phyloP scores from a whole-genome alignment of 2,329 filamentous ascomycete species.

The Alternaria arbusti region DNA sequence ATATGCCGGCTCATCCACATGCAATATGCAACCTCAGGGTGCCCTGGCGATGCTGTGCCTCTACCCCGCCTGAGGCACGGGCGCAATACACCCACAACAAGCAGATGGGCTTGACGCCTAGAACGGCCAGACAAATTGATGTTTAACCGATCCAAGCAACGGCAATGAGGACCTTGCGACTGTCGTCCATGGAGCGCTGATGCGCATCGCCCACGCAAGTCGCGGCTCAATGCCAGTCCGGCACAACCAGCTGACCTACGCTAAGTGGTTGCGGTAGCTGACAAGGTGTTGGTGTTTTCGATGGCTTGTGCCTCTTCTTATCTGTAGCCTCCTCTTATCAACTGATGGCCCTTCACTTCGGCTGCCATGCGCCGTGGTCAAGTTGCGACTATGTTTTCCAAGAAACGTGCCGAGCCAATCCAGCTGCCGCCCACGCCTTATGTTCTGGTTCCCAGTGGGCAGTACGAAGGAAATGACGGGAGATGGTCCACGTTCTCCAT shows the following conservation, averaged over 20 bases:
- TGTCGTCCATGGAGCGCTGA: slow-evolving; percentile 17
- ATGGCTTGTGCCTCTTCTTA: slow-evolving; percentile 15
- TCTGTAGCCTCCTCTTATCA: slow-evolving; percentile 21
- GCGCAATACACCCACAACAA: slow-evolving; percentile 20
- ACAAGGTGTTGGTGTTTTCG: slow-evolving; percentile 20
- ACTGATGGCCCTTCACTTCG: slow-evolving; percentile 1
- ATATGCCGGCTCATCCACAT: slow-evolving; percentile 14
- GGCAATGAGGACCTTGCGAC: slow-evolving; percentile 15
- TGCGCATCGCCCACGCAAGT: slow-evolving; percentile 6
- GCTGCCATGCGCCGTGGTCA: slow-evolving; percentile 19
- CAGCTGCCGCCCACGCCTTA: slow-evolving; percentile 17
- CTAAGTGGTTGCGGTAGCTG: slow-evolving; percentile 17
- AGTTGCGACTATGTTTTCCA: slow-evolving; percentile 27
- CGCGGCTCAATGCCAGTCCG: slow-evolving; percentile 16
- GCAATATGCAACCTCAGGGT: slow-evolving; percentile 16
- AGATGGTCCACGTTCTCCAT: slow-evolving; percentile 52
- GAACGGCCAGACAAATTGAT: slow-evolving; percentile 7
- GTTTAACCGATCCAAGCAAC: slow-evolving; percentile 17
- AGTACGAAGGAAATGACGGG: slow-evolving; percentile 50
- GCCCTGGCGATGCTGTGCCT: slow-evolving; percentile 16
- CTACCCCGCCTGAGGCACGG: slow-evolving; percentile 36
- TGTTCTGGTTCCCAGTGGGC: slow-evolving; percentile 24
- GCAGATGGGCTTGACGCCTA: slow-evolving; percentile 12
- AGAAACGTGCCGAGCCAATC: slow-evolving; percentile 29
- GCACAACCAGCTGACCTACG: slow-evolving; percentile 19